Evolutionary conservation across 148 eudicot genomes (phyloP), one percentile per base, ranked within the genome.

Genomic region (Beta vulgaris): DNA sequence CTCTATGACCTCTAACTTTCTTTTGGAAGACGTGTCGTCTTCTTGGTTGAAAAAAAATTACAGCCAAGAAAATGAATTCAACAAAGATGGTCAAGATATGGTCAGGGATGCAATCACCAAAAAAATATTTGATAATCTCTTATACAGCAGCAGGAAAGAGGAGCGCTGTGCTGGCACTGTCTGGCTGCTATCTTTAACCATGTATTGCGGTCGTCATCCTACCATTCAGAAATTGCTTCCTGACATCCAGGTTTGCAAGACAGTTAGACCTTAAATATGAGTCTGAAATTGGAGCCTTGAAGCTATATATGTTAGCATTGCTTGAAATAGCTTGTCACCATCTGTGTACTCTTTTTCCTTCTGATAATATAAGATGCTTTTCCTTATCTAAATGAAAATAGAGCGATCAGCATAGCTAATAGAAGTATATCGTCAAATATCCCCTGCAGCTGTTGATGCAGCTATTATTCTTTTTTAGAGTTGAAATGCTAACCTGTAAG

Each of bases 81-180:
- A 65, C 83, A 86, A 83, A 67, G 92, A 84, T 64, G 73, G 79
- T 73, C 82, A 77, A 76, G 83, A 73, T 49, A 79, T 83, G 80
- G 87, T 89, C 32, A 86, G 90, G 84, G 91, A 86, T 85, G 71
- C 82, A 31, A 86, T 94, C 44, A 86, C 93, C 40, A 88, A 84
- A 81, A 94, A 94, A 86, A 85, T 94, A 75, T 94, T 94, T 77
- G 98, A 94, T 74, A 86, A 71, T 72, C 90, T 94, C 44, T 78
- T 94, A 62, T 94, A 87, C 82, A 94, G 98, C 82, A 90, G 76
- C 84, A 87, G 85, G 80, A 94, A 94, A 79, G 97, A 94, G 83
- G 98, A 91, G 85, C 97, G 98, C 44, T 91, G 93, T 87, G 90
- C 97, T 62, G 98, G 97, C 73, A 91, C 97, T 57, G 97, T 94